Evolutionary conservation across 495 filamentous ascomycete genomes (phyloP).

Genomic region (Xylaria castorea): DNA sequence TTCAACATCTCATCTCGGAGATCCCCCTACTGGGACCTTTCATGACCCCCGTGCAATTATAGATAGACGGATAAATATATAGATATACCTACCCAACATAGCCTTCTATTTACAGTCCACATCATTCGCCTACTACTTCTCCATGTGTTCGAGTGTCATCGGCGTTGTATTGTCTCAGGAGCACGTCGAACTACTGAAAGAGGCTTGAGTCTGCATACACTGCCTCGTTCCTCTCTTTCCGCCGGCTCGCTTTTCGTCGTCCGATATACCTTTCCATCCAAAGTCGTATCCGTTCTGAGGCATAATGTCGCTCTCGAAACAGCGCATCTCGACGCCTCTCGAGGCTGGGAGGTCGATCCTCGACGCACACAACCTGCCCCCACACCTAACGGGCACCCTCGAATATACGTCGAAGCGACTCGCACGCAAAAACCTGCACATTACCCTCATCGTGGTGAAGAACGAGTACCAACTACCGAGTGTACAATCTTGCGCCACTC

Average conservation of each 20-base stretch:
- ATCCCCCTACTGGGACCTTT: slow-evolving; percentile 4
- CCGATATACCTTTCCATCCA: slow-evolving; percentile 3
- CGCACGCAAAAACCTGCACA: slow-evolving; percentile 51
- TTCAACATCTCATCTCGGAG: slow-evolving; percentile 24
- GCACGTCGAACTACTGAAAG: background rate
- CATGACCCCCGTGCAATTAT: background rate
- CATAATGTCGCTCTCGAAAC: slow-evolving; percentile 48
- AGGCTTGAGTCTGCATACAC: slow-evolving; percentile 24
- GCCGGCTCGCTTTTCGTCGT: background rate
- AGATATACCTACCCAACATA: slow-evolving; percentile 19
- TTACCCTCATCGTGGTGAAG: slow-evolving; percentile 58
- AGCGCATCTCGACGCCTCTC: slow-evolving; percentile 61
- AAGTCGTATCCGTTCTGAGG: background rate
- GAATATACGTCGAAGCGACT: slow-evolving; percentile 60
- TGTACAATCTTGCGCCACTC: slow-evolving; percentile 33
- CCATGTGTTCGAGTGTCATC: background rate
- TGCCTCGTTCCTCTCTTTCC: slow-evolving; percentile 7
- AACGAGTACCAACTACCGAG: slow-evolving; percentile 56
- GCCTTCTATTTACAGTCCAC: background rate
- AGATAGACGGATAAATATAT: slow-evolving; percentile 11
- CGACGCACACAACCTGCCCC: slow-evolving; percentile 55
- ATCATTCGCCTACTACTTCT: background rate
- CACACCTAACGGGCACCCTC: slow-evolving; percentile 50
- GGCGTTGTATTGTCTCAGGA: slow-evolving; percentile 2
- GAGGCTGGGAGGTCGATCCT: slow-evolving; percentile 59